These are phyloP conservation scores for Metschnikowia reukaufii DNA, from an alignment of 805 yeast species.

Conservation along the genomic window DNA sequence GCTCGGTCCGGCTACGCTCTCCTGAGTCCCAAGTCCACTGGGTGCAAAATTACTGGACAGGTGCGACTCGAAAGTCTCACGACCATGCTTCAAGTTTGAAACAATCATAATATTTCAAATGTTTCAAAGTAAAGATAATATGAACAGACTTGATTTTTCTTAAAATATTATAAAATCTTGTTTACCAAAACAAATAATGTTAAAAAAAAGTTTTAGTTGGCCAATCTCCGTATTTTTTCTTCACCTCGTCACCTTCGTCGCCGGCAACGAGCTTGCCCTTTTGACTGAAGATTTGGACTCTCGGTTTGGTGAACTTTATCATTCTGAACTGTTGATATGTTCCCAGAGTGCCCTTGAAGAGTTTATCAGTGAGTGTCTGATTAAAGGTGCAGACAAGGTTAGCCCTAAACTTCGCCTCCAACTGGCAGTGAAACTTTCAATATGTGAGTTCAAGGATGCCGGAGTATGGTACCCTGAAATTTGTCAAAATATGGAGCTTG, in stretches of 20 bases:
- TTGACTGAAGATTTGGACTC: neutral
- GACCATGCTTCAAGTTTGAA: neutral
- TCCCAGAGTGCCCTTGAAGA: conserved; percentile 37
- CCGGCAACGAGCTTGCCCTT: conserved; percentile 4
- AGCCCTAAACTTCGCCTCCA: conserved; percentile 32
- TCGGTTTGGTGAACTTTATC: conserved; percentile 4
- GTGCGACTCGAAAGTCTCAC: neutral
- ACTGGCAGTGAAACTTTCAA: conserved; percentile 48
- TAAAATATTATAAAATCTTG: too few species aligned
- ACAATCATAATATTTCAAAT: too few species aligned
- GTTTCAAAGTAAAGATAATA: too few species aligned
- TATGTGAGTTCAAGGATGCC: conserved; percentile 56
- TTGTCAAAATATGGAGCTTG: conserved; percentile 21
- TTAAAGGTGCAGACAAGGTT: conserved; percentile 39
- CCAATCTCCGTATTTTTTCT: too few species aligned
- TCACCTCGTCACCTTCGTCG: neutral
- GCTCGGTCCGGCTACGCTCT: too few species aligned
- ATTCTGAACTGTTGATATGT: conserved; percentile 11
- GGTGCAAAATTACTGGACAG: conserved; percentile 2
- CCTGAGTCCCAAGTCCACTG: neutral
- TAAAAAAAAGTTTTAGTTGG: too few species aligned
- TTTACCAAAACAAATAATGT: too few species aligned
- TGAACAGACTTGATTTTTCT: too few species aligned
- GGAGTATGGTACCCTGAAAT: conserved; percentile 33
- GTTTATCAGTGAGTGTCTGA: conserved; percentile 42